phyloP scores from a whole-genome alignment of 2,329 filamentous ascomycete genomes.

The Chrysosphaeria jannelii region DNA sequence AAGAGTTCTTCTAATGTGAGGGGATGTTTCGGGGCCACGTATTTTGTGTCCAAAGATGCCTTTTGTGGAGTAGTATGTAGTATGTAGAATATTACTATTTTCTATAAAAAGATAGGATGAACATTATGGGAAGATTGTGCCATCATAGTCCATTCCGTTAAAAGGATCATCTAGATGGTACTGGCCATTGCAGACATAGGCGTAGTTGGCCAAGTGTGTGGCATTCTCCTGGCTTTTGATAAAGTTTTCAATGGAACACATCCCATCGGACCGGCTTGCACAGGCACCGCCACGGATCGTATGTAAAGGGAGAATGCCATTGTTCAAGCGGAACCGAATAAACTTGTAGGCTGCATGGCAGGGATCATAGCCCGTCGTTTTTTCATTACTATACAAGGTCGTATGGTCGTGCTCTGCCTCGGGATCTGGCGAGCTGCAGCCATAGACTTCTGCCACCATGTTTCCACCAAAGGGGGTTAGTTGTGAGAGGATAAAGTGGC shows the following conservation, averaged over 20 bases:
- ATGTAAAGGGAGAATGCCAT: constrained; percentile 16
- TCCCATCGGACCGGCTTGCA: constrained; percentile 12
- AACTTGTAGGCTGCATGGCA: constrained; percentile 14
- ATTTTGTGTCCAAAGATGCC: too few species aligned
- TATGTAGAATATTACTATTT: constrained; percentile 1
- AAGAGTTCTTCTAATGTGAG: too few species aligned
- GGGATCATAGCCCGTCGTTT: constrained; percentile 15
- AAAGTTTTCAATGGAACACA: constrained; percentile 14
- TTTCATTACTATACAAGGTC: constrained; percentile 11
- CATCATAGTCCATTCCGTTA: constrained; percentile 14
- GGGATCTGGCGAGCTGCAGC: constrained; percentile 14
- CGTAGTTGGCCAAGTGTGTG: constrained; percentile 13
- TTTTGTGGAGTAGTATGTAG: too few species aligned
- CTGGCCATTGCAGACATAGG: constrained; percentile 17
- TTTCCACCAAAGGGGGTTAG: constrained; percentile 23
- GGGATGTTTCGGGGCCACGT: too few species aligned
- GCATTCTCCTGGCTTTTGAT: constrained; percentile 11
- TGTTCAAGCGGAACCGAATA: constrained; percentile 17
- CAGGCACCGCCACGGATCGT: constrained; percentile 17
- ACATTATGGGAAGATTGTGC: constrained; percentile 7
- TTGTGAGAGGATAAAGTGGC: constrained; percentile 17
- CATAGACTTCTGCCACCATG: constrained; percentile 23
- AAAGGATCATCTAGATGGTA: constrained; percentile 12
- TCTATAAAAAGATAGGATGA: background rate
- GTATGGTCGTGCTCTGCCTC: constrained; percentile 10